Evolutionary conservation across 192 early-diverging fungal species (phyloP).

Genomic region (Podila horticola): DNA sequence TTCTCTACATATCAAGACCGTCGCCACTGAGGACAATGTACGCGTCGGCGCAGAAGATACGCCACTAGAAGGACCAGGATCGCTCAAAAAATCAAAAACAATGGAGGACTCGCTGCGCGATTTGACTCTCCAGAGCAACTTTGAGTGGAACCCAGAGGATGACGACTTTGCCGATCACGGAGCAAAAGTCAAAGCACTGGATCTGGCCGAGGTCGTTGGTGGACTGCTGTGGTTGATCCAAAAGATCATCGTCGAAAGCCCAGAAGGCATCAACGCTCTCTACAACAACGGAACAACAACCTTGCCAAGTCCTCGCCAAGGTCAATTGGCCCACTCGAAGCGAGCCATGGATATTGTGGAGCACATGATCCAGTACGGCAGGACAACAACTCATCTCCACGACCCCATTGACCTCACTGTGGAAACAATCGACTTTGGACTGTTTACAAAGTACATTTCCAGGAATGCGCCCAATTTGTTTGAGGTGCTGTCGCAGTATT

Average conservation of each 20-base stretch:
- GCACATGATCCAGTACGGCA: constrained; percentile 33
- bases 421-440: constrained; percentile 29
- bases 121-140: constrained; percentile 19
- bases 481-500: constrained; percentile 51
- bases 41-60: neutral
- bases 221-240: constrained; percentile 38
- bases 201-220: constrained; percentile 29
- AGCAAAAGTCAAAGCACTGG: constrained; percentile 24
- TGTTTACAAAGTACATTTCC: constrained; percentile 32
- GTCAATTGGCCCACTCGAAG: constrained; percentile 5
- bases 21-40: neutral
- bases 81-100: constrained; percentile 25
- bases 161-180: constrained; percentile 15
- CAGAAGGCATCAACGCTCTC: neutral
- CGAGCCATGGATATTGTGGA: constrained; percentile 28
- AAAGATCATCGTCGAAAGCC: constrained; percentile 4
- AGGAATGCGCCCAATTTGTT: constrained; percentile 58
- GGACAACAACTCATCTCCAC: neutral
- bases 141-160: constrained; percentile 49
- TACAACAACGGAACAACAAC: neutral
- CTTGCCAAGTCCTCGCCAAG: neutral
- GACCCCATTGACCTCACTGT: constrained; percentile 12
- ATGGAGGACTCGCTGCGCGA: constrained; percentile 43
- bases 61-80: neutral
- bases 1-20: neutral